These are phyloP conservation scores for Rhizopogon rudus DNA, from an alignment of 768 basidiomycete genomes.

Conservation along the genomic window DNA sequence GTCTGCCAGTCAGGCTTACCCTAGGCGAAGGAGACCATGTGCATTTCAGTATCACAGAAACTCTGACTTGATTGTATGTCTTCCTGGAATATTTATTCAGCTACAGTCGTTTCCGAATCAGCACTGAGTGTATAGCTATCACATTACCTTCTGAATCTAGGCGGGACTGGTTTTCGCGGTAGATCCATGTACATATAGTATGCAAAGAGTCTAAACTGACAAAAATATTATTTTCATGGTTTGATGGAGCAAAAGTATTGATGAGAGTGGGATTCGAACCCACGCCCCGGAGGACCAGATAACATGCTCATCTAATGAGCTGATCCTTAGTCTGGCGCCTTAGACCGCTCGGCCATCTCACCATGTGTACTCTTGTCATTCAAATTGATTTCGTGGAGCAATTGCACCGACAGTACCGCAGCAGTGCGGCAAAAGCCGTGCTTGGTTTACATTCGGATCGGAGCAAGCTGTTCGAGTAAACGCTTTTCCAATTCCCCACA, in stretches of 20 bases:
- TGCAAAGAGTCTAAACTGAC: too few relatives aligned
- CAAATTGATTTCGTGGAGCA: background rate
- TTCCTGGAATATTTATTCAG: conserved; percentile 6
- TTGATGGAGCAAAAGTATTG: conserved; percentile 4
- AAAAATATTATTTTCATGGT: background rate
- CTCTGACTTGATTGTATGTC: conserved; percentile 29
- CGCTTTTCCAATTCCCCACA: background rate
- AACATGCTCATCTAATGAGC: conserved; percentile 9
- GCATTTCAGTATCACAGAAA: conserved; percentile 55
- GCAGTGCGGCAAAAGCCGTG: background rate
- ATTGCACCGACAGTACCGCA: too few relatives aligned
- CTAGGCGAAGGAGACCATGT: conserved; percentile 82
- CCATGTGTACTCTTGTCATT: conserved; percentile 9
- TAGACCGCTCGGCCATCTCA: conserved; percentile 88
- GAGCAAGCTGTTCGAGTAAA: too few relatives aligned
- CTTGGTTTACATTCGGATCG: too few relatives aligned
- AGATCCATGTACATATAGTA: background rate
- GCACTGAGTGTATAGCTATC: background rate
- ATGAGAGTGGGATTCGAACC: conserved; percentile 37
- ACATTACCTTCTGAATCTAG: background rate
- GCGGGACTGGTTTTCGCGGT: background rate
- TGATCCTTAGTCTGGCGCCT: conserved; percentile 79
- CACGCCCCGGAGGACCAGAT: conserved; percentile 38
- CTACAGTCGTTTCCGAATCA: conserved; percentile 9
- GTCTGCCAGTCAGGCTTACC: conserved; percentile 72